Base-by-base conservation (phyloP, 352 stramenopile species). In the Globisporangium rhizosaccharum region DNA sequence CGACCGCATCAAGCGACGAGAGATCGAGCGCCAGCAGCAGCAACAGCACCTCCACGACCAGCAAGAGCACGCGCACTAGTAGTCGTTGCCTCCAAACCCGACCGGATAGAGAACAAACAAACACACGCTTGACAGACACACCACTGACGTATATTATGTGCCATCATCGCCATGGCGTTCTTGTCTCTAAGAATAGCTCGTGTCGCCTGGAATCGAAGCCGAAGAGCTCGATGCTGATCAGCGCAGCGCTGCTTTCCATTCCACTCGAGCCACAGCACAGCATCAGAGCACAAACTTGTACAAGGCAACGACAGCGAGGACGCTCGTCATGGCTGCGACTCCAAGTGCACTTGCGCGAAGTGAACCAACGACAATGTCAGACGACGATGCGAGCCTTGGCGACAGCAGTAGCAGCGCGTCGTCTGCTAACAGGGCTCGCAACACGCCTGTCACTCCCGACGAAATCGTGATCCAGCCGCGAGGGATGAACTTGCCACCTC, bases 1-100 rank as follows among this genome's bases (percentile, higher is more conserved):
- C 20, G 80, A 89, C 53, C 79, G 82, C 12, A 53, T 82, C 47
- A 83, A 78, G 63, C 74, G 65, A 49, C 70, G 66, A 17, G 71
- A 81, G 57, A 68, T 82, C 10, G 56, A 75, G 67, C 62, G 80
- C 25, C 62, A 75, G 44, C 54, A 71, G n/a, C 59, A 78, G 26
- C 60, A 68, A 48, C 18, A 76, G 20, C 59, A 78, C 20, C 44
- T 25, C 57, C 48, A 73, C 17, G 15, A 61, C 26, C 8, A 56
- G 41, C 25, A 51, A 58, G 46, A 67, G 28, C 14, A 55, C 3
- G 4, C 17, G 10, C 23, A 25, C 25, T 18, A 28, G 11, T 6
- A 54, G 30, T 49, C 18, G 42, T 33, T 33, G 28, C 28, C 28
- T 33, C 28, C 28, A 33, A 33, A 7, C 28, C 28, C 28, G 6